Conservation (phyloP, 2,329 filamentous ascomycete species). For the Scedosporium boydii region DNA sequence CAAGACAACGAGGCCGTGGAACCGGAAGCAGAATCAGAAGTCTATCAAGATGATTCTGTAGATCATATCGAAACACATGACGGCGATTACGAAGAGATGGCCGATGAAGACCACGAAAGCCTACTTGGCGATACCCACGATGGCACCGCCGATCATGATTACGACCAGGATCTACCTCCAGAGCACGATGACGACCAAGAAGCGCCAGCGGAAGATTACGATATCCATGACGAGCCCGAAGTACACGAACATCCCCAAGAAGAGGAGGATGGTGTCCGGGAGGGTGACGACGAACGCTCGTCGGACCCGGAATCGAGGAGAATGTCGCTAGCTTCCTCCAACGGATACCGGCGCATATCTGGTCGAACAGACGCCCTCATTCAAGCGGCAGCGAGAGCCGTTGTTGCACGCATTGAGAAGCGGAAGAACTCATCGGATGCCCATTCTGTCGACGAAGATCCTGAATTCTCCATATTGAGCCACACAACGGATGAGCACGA, state of each 20-base stretch:
- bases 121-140: neutral
- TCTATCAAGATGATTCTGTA: neutral
- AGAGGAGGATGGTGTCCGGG: neutral
- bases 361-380: conserved; percentile 41
- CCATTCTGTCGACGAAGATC: conserved; percentile 19
- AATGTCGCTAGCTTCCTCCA: neutral
- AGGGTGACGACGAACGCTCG: neutral
- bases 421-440: conserved; percentile 5
- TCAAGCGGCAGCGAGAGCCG: conserved; percentile 40
- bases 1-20: neutral
- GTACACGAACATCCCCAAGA: neutral
- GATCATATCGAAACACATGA: neutral
- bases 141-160: neutral
- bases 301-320: neutral
- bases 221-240: neutral
- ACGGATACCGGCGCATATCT: conserved; percentile 25
- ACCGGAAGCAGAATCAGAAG: neutral
- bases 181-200: neutral
- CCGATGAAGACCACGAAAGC: neutral
- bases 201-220: neutral
- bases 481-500: neutral
- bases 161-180: neutral
- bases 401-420: conserved; percentile 36
- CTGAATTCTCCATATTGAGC: conserved; percentile 2
- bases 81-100: neutral